Base-by-base conservation (phyloP, 805 yeast genomes). In the Spathaspora hagerdaliae region DNA sequence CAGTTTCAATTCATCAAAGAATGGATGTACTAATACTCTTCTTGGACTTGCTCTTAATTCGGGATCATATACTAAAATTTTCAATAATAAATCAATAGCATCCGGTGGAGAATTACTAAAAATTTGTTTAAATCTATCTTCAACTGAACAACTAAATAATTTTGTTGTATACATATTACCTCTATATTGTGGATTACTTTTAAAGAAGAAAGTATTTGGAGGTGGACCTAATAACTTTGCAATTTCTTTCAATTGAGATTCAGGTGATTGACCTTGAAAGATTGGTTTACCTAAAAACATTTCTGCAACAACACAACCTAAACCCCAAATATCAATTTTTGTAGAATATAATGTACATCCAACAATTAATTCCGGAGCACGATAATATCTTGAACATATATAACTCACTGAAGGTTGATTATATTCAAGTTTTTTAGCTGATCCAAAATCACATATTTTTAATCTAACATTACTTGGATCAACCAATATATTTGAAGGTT, bases 221-320 rank as follows among this genome's bases (percentile, higher is more conserved):
- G 98, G 98, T 3, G 95, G 92, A 1, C 99, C 99, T 56, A 92
- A 73, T 38, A 90, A 69, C 64, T 92, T 90, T 34, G 96, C 83
- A 50, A 94, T 90, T 60, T 92, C 96, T 53, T 92, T 83, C 51
- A 94, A 73, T 65, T 94, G 99, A 51, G 88, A 76, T 60, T 84
- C 78, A 42, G 96, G 96, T 49, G 87, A 85, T 55, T 83, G 87
- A 39, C 99, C 98, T 66, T 91, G 96, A 71, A 94, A 94, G n/a
- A 94, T 81, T 1, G 98, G 96, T 60, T 81, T 83, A 12, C 97
- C 97, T 51, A 90, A 77, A 46, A 85, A 75, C 87, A 94, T 83
- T 67, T 94, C 99, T 11, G 97, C 97, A 49, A 94, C 70, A 32
- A 94, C 96, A 71, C 99, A 92, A 1, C 98, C 99, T 48, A 92